Evolutionary conservation across 83 land plant species (phyloP).

Genomic region (Picea mariana): DNA sequence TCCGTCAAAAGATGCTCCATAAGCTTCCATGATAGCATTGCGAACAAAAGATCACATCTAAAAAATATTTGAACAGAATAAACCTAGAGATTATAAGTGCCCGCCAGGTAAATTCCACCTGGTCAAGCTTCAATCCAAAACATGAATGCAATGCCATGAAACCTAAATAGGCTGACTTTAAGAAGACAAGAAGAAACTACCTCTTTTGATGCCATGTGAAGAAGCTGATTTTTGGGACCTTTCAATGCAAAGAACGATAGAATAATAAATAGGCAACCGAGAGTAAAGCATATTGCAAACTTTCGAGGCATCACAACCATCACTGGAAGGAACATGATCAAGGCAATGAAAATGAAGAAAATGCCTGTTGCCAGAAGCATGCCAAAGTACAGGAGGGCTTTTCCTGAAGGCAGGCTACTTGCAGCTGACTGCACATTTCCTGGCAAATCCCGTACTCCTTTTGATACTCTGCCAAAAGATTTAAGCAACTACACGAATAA

Average conservation of each 20-base stretch:
- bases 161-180: too few species aligned
- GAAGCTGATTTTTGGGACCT: conserved; percentile 87
- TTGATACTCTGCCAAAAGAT: too few species aligned
- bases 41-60: too few species aligned
- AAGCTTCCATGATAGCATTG: too few species aligned
- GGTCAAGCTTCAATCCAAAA: too few species aligned
- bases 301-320: conserved; percentile 98
- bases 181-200: too few species aligned
- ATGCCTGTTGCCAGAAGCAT: conserved; percentile 84
- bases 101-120: too few species aligned
- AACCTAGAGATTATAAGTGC: too few species aligned
- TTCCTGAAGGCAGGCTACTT: conserved; percentile 86
- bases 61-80: too few species aligned
- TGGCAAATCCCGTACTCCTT: conserved; percentile 85
- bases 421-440: conserved; percentile 91
- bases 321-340: conserved; percentile 95
- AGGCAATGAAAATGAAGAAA: conserved; percentile 90
- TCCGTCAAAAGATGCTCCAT: too few species aligned
- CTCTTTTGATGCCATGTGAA: conserved; percentile 95
- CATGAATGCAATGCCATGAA: too few species aligned
- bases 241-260: conserved; percentile 94
- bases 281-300: conserved; percentile 93
- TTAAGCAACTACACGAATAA: too few species aligned
- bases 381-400: conserved; percentile 83
- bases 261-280: conserved; percentile 89